A percentile compares a stretch with the other conserved stretches of the same genome.
These are phyloP conservation scores for Colletotrichum sp. DNA, from an alignment of 2,329 filamentous ascomycete genomes.

Conservation along the genomic window DNA sequence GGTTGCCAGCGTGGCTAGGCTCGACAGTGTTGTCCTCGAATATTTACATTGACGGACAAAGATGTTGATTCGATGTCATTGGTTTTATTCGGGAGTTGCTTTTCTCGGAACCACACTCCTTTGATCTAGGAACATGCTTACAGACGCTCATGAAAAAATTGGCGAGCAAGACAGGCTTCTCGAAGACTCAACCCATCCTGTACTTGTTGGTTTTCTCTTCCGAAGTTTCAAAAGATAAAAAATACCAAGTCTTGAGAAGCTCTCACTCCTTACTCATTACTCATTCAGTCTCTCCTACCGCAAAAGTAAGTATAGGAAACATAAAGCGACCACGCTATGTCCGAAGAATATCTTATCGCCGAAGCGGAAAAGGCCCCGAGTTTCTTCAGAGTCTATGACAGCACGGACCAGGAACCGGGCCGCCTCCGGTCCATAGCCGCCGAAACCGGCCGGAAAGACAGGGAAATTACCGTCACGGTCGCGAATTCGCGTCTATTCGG, in stretches of 20 bases:
- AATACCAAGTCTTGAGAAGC: neutral
- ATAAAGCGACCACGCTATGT: neutral
- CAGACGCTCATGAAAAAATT: neutral
- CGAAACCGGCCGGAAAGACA: neutral
- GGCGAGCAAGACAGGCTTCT: neutral
- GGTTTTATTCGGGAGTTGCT: neutral
- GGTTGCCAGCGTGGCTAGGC: neutral
- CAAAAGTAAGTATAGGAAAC: neutral
- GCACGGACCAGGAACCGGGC: neutral
- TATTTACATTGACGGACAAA: neutral
- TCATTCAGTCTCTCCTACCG: neutral
- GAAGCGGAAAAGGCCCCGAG: neutral
- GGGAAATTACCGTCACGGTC: neutral
- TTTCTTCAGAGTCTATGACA: neutral
- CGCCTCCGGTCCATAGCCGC: neutral
- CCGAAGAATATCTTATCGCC: neutral
- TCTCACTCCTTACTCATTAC: neutral
- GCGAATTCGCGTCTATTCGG: neutral
- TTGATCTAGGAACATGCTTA: neutral
- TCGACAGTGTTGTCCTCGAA: neutral
- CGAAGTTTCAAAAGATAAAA: neutral
- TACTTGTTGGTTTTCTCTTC: neutral
- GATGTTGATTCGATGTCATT: neutral
- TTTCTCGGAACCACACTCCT: neutral
- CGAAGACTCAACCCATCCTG: neutral